phyloP scores from a whole-genome alignment of 108 stramenopile genomes.

The Nannochloropsis salina region DNA sequence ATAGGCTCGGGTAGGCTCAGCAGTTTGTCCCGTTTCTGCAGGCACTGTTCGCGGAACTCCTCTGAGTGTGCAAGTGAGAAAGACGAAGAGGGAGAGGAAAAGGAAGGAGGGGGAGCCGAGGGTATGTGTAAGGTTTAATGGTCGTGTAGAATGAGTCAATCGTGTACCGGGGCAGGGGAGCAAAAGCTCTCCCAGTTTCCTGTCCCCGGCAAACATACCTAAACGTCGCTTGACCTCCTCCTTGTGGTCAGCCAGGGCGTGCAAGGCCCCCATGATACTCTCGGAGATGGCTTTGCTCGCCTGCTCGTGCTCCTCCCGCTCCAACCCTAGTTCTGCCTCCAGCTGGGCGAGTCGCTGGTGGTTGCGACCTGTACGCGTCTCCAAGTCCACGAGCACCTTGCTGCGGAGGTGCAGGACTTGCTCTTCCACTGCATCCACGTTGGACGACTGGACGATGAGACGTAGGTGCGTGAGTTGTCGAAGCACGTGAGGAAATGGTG shows the following conservation, averaged over 20 bases:
- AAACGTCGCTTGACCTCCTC: slow-evolving; percentile 17
- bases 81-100: too few species aligned
- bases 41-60: background rate
- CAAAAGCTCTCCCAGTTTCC: background rate
- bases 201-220: background rate
- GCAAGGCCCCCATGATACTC: background rate
- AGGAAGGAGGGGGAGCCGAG: too few species aligned
- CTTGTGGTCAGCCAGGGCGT: slow-evolving; percentile 7
- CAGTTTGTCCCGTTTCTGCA: background rate
- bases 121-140: too few species aligned
- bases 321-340: background rate
- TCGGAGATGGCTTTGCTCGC: background rate
- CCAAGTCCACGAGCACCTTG: background rate
- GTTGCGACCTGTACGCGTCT: background rate
- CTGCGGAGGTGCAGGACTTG: background rate
- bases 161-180: too few species aligned
- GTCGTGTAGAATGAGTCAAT: too few species aligned
- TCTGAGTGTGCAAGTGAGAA: background rate
- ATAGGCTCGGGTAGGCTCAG: background rate
- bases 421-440: background rate
- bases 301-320: background rate
- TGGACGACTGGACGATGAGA: background rate
- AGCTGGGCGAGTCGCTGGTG: slow-evolving; percentile 12
- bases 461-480: background rate
- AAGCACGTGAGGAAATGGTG: background rate